A percentile compares a stretch with the other conserved stretches of the same genome.
Conservation (phyloP, 345 rosid species). For the Lumnitzera littorea region DNA sequence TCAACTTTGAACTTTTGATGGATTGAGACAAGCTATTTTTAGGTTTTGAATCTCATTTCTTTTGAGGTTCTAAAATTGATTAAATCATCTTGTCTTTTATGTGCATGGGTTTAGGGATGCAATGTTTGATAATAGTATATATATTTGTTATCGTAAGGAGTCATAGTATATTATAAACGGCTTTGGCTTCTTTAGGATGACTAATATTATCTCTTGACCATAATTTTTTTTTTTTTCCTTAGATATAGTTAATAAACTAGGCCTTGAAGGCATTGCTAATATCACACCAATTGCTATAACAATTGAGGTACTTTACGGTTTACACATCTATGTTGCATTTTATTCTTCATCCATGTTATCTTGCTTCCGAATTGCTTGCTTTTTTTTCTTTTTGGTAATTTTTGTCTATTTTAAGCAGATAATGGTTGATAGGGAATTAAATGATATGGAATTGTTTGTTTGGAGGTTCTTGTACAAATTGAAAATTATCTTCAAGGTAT, state of each 20-base stretch:
- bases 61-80: too few species aligned
- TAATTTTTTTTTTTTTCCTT: background rate
- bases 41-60: too few species aligned
- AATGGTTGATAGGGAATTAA: background rate
- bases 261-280: constrained; percentile 21
- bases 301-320: constrained; percentile 21
- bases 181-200: background rate
- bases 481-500: constrained; percentile 15
- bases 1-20: too few species aligned
- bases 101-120: too few species aligned
- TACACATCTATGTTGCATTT: background rate
- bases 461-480: constrained; percentile 33
- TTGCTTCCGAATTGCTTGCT: background rate
- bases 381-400: background rate
- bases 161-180: background rate
- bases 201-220: background rate
- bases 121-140: too few species aligned
- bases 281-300: constrained; percentile 33
- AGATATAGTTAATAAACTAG: constrained; percentile 24
- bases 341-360: background rate
- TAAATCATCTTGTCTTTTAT: too few species aligned
- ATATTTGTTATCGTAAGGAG: background rate
- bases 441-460: constrained; percentile 1
- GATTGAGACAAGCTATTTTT: too few species aligned
- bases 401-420: background rate